Evolutionary conservation across 305 asterid genomes (phyloP).

Genomic region (Solanum chacoense): DNA sequence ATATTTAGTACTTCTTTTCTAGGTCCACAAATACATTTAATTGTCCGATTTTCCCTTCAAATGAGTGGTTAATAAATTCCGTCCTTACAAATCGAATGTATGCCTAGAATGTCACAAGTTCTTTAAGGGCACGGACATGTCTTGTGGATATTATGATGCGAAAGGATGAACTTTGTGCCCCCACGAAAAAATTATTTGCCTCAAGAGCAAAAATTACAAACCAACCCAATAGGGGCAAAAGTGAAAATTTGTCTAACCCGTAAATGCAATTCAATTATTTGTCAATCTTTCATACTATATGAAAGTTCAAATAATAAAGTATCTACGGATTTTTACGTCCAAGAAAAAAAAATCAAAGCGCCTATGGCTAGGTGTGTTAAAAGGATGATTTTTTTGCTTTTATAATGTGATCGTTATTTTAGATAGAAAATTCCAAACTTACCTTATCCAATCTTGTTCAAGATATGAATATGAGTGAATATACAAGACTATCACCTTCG

Average conservation of each 20-base stretch:
- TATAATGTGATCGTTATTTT: neutral
- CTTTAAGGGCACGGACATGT: rapidly evolving
- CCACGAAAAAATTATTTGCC: neutral
- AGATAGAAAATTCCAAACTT: neutral
- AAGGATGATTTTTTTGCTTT: too few relatives aligned
- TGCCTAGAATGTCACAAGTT: neutral
- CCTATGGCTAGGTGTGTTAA: too few relatives aligned
- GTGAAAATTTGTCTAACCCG: neutral
- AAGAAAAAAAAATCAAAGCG: neutral
- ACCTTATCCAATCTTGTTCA: neutral
- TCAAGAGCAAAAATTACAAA: too few relatives aligned
- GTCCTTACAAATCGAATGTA: neutral
- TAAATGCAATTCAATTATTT: neutral
- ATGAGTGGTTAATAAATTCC: too few relatives aligned
- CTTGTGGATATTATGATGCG: neutral
- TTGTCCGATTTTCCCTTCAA: neutral
- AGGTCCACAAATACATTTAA: neutral
- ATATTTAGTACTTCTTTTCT: neutral
- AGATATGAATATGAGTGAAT: neutral
- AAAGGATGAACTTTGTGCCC: neutral
- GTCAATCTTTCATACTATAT: neutral
- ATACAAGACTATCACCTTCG: neutral
- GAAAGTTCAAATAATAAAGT: neutral
- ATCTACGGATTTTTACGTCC: neutral
- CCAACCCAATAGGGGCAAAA: neutral